Percentiles rank a stretch among this genome's conserved stretches.
Conservation (phyloP, 768 basidiomycete genomes). For the Leccinum aurantiacum region DNA sequence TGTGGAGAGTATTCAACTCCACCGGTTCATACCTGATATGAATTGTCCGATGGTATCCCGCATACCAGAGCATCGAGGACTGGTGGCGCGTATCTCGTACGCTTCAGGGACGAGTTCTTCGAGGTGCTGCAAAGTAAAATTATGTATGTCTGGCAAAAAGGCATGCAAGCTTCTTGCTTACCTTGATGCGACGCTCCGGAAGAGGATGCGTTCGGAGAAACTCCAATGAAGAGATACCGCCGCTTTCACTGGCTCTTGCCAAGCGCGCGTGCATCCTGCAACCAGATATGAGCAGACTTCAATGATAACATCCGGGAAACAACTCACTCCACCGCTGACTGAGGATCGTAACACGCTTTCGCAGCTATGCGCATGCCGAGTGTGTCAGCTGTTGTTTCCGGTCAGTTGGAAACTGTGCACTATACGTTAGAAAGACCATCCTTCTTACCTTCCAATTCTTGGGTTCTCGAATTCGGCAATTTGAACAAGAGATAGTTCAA, state of each 20-base stretch:
- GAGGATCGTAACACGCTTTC: conserved; percentile 85
- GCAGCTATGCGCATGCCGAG: conserved; percentile 82
- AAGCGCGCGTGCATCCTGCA: conserved; percentile 72
- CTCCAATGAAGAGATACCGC: conserved; percentile 38
- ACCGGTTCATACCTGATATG: conserved; percentile 15
- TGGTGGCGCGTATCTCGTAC: conserved; percentile 52
- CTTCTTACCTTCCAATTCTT: conserved; percentile 73
- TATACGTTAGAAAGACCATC: not conserved
- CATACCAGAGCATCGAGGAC: conserved; percentile 50
- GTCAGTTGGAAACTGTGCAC: conserved; percentile 2
- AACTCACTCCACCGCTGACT: conserved; percentile 64
- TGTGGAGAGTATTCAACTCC: conserved; percentile 2
- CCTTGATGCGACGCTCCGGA: conserved; percentile 69
- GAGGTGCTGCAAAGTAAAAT: conserved; percentile 40
- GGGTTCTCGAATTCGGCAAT: conserved; percentile 79
- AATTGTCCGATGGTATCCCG: conserved; percentile 35
- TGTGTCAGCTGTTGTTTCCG: conserved; percentile 61
- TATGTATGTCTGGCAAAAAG: not conserved
- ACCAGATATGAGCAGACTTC: conserved; percentile 1
- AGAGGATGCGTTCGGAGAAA: conserved; percentile 85
- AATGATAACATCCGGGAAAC: not conserved
- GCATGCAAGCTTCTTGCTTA: conserved; percentile 31
- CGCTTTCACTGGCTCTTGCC: conserved; percentile 49
- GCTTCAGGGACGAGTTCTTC: conserved; percentile 58
- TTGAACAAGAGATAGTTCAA: conserved; percentile 55